Conservation (phyloP, 2,329 filamentous ascomycete genomes). For the Exophiala viscosa region DNA sequence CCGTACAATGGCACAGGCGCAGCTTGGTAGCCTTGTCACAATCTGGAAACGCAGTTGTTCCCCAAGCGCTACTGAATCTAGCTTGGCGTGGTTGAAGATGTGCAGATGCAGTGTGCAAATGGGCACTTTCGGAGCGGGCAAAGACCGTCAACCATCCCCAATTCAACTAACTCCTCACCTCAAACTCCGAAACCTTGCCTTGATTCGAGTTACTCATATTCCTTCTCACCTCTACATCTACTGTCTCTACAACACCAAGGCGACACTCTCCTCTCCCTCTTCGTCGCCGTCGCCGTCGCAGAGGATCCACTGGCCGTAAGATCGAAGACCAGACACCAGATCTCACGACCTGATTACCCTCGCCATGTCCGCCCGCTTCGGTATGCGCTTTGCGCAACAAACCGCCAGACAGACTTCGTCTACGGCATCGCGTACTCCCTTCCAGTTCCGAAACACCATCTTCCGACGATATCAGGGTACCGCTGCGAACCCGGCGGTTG, state of each 20-base stretch:
- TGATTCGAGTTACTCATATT: neutral
- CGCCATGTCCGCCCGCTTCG: slow-evolving; percentile 56
- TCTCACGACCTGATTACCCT: slow-evolving; percentile 1
- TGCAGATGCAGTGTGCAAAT: too few species aligned
- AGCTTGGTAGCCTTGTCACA: neutral
- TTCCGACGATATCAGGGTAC: slow-evolving; percentile 70
- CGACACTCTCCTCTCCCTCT: slow-evolving; percentile 17
- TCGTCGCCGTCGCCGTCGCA: neutral
- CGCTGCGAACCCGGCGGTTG: slow-evolving; percentile 46
- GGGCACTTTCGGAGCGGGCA: too few species aligned
- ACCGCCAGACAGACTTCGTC: slow-evolving; percentile 44
- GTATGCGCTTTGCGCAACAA: slow-evolving; percentile 56
- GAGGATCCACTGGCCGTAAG: neutral
- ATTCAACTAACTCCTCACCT: neutral
- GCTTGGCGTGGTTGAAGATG: neutral
- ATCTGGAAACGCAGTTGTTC: too few species aligned
- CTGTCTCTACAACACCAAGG: neutral
- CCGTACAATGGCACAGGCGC: neutral
- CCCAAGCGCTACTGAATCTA: neutral
- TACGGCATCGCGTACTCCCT: slow-evolving; percentile 51
- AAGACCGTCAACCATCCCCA: too few species aligned
- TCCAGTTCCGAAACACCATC: slow-evolving; percentile 43
- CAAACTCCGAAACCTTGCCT: neutral
- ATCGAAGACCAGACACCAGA: neutral
- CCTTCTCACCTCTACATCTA: neutral